A percentile compares a stretch with the other conserved stretches of the same genome.
phyloP scores from a whole-genome alignment of 1,284 basidiomycete species.

The Hymenochaete sp. region DNA sequence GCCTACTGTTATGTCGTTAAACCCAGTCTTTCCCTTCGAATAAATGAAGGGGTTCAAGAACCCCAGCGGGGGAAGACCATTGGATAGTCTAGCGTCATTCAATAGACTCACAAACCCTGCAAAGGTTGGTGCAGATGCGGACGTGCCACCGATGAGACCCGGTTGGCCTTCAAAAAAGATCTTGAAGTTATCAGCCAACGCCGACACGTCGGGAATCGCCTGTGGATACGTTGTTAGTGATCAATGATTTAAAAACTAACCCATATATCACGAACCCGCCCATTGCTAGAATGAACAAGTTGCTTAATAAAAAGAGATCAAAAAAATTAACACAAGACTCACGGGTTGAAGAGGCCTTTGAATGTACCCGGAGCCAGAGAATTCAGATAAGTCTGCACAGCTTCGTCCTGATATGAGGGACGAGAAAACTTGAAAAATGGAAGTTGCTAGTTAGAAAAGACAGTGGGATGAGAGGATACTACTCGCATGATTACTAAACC shows the following conservation, averaged over 20 bases:
- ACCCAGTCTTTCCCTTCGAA: constrained; percentile 27
- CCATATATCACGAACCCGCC: constrained; percentile 7
- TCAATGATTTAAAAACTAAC: not conserved
- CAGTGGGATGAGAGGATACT: not conserved
- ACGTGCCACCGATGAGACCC: constrained; percentile 42
- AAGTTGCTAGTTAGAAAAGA: not conserved
- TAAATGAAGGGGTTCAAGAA: constrained; percentile 58
- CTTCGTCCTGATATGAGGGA: constrained; percentile 45
- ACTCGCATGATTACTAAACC: constrained; percentile 53
- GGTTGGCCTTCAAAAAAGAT: constrained; percentile 30
- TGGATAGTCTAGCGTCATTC: constrained; percentile 48
- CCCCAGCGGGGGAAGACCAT: constrained; percentile 38
- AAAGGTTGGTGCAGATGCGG: constrained; percentile 50
- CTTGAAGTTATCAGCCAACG: constrained; percentile 39
- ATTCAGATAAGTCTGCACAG: constrained; percentile 35
- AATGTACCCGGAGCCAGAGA: constrained; percentile 40
- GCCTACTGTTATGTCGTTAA: constrained; percentile 47
- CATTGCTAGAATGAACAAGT: constrained; percentile 8
- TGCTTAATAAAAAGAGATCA: constrained; percentile 4
- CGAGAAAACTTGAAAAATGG: constrained; percentile 36
- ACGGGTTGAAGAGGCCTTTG: constrained; percentile 48
- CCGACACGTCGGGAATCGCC: constrained; percentile 55
- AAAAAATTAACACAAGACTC: constrained; percentile 14
- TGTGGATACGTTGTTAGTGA: constrained; percentile 20
- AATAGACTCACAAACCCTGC: constrained; percentile 48